Percentiles rank a stretch among this genome's conserved stretches.
phyloP scores from a whole-genome alignment of 2,329 filamentous ascomycete species.

The Ophiognomonia clavigignenti-juglandacearum region DNA sequence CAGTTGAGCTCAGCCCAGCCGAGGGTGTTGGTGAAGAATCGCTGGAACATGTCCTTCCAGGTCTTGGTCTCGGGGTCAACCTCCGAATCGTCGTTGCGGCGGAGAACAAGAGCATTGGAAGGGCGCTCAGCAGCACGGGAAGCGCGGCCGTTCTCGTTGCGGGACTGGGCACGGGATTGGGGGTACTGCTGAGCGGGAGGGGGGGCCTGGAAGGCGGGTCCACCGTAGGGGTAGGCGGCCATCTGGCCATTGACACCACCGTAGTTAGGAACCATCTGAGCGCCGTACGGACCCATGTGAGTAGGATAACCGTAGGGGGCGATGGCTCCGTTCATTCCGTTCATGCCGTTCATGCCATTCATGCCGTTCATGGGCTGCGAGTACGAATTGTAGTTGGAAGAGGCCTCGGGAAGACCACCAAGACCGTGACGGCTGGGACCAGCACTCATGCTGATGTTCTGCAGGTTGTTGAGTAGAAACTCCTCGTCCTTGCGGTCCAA shows the following conservation, averaged over 20 bases:
- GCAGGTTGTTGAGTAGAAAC: slow-evolving; percentile 12
- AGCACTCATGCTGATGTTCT: neutral
- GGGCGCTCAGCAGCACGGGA: neutral
- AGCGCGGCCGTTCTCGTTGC: neutral
- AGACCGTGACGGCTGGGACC: neutral
- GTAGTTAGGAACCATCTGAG: neutral
- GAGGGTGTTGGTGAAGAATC: slow-evolving; percentile 8
- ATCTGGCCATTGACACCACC: neutral
- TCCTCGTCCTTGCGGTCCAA: slow-evolving; percentile 11
- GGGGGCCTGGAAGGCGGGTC: neutral
- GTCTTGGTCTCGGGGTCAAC: slow-evolving; percentile 4
- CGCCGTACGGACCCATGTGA: slow-evolving; percentile 1
- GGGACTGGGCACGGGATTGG: neutral
- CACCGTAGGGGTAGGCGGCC: neutral
- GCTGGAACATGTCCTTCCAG: slow-evolving; percentile 12
- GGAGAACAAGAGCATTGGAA: slow-evolving; percentile 7
- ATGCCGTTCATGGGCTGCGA: neutral
- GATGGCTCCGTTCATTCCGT: neutral
- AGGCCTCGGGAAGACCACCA: neutral
- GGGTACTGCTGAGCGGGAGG: neutral
- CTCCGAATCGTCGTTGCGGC: slow-evolving; percentile 9
- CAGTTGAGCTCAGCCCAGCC: slow-evolving; percentile 25
- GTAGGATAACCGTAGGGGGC: slow-evolving; percentile 9
- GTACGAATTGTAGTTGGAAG: slow-evolving; percentile 1
- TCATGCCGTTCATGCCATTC: neutral